These are phyloP conservation scores for Ogataea pilisensis DNA, from an alignment of 805 yeast genomes.

Conservation along the genomic window DNA sequence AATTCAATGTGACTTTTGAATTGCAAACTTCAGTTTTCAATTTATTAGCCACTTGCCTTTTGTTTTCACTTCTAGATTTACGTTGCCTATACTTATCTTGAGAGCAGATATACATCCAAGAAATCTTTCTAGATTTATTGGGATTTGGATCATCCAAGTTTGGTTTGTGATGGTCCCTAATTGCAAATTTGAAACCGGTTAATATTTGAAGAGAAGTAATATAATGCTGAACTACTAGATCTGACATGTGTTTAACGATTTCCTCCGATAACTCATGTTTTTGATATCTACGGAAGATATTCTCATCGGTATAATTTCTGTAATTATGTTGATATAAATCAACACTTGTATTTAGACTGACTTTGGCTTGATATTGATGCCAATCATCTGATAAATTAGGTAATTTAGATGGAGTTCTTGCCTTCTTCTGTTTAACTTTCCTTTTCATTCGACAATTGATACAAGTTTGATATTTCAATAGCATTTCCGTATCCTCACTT, in stretches of 20 bases:
- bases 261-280: constrained; percentile 29
- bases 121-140: constrained; percentile 35
- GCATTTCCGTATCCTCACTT: constrained; percentile 30
- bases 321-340: constrained; percentile 36
- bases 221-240: constrained; percentile 32
- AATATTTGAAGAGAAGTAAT: constrained; percentile 37
- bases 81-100: constrained; percentile 41
- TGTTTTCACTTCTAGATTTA: constrained; percentile 37
- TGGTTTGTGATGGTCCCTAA: constrained; percentile 41
- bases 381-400: constrained; percentile 35
- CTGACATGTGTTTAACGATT: constrained; percentile 33
- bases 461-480: constrained; percentile 41
- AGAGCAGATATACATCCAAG: constrained; percentile 43
- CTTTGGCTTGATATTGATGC: constrained; percentile 29
- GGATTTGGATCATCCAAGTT: constrained; percentile 31
- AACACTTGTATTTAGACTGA: constrained; percentile 31
- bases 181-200: constrained; percentile 41
- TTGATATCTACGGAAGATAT: constrained; percentile 32
- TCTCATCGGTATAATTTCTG: constrained; percentile 29
- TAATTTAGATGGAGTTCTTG: constrained; percentile 26
- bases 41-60: constrained; percentile 35
- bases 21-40: constrained; percentile 39
- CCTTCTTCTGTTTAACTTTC: constrained; percentile 31
- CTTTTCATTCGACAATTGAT: constrained; percentile 36
- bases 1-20: constrained; percentile 36